phyloP scores from a whole-genome alignment of 2,329 filamentous ascomycete species.

The Reticulascus tulasneorum region DNA sequence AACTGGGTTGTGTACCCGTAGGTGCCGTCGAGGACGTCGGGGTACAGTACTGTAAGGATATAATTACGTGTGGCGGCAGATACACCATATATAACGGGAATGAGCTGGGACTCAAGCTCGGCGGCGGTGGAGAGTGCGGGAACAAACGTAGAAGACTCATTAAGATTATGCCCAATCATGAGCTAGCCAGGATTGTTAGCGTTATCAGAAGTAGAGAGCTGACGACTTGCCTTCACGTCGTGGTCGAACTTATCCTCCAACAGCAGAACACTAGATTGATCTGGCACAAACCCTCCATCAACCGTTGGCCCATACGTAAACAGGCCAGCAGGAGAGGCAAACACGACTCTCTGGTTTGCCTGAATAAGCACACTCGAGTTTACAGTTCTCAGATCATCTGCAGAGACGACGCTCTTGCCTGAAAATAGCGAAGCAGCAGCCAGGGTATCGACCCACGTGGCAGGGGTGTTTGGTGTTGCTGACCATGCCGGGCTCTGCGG shows the following conservation, averaged over 20 bases:
- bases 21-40: constrained; percentile 38
- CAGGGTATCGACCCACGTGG: constrained; percentile 5
- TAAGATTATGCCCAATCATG: constrained; percentile 35
- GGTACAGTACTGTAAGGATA: constrained; percentile 41
- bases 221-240: too few relatives aligned
- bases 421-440: too few relatives aligned
- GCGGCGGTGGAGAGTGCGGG: constrained; percentile 38
- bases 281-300: constrained; percentile 9
- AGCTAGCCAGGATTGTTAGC: too few relatives aligned
- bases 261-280: constrained; percentile 8
- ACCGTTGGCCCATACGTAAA: constrained; percentile 9
- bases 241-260: constrained; percentile 4
- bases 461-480: too few relatives aligned
- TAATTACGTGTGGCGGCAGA: constrained; percentile 25
- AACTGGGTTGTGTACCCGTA: constrained; percentile 37
- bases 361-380: too few relatives aligned
- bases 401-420: background rate
- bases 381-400: too few relatives aligned
- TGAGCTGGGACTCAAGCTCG: constrained; percentile 29
- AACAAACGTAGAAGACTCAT: constrained; percentile 44
- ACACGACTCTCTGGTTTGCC: constrained; percentile 4
- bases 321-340: background rate
- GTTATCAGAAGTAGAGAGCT: too few relatives aligned
- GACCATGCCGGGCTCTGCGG: constrained; percentile 3
- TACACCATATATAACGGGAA: constrained; percentile 13